A percentile compares a stretch with the other conserved stretches of the same genome.
Evolutionary conservation across 1,139 yeast species (phyloP).

Genomic region (Diutina siamensis): DNA sequence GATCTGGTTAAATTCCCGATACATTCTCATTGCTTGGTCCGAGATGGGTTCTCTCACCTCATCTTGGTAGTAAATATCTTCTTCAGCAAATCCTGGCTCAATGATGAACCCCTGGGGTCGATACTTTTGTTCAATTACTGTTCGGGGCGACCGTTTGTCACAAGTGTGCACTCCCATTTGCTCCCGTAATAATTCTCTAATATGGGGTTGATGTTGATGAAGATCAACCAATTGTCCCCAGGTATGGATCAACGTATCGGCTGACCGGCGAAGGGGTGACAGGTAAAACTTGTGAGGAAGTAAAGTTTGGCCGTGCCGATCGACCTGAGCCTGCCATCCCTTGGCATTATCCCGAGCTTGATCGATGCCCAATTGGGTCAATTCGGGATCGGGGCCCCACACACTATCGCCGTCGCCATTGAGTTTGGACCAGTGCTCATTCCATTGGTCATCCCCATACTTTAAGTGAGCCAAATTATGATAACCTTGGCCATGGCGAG

Average conservation of each 20-base stretch:
- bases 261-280: slow-evolving; percentile 57
- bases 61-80: slow-evolving; percentile 24
- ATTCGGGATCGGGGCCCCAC: slow-evolving; percentile 62
- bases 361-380: slow-evolving; percentile 44
- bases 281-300: slow-evolving; percentile 42
- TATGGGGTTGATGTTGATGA: slow-evolving; percentile 21
- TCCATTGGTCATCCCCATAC: slow-evolving; percentile 51
- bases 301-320: slow-evolving; percentile 23
- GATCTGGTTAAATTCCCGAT: slow-evolving; percentile 24
- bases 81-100: slow-evolving; percentile 28
- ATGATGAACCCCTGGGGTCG: slow-evolving; percentile 20
- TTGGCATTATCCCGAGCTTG: slow-evolving; percentile 32
- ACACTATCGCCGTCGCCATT: slow-evolving; percentile 43
- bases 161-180: slow-evolving; percentile 59
- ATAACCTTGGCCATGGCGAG: slow-evolving; percentile 72
- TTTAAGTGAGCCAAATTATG: slow-evolving; percentile 52
- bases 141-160: slow-evolving; percentile 41
- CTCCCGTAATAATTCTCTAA: slow-evolving; percentile 51
- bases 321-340: slow-evolving; percentile 14
- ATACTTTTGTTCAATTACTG: slow-evolving; percentile 22
- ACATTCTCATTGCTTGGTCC: slow-evolving; percentile 29
- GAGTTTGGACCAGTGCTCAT: slow-evolving; percentile 42
- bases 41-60: slow-evolving; percentile 30
- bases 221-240: slow-evolving; percentile 39
- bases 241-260: slow-evolving; percentile 44